A percentile compares a stretch with the other conserved stretches of the same genome.
phyloP scores from a whole-genome alignment of 2,329 filamentous ascomycete species.

The Lecanoromycetidae sp. region DNA sequence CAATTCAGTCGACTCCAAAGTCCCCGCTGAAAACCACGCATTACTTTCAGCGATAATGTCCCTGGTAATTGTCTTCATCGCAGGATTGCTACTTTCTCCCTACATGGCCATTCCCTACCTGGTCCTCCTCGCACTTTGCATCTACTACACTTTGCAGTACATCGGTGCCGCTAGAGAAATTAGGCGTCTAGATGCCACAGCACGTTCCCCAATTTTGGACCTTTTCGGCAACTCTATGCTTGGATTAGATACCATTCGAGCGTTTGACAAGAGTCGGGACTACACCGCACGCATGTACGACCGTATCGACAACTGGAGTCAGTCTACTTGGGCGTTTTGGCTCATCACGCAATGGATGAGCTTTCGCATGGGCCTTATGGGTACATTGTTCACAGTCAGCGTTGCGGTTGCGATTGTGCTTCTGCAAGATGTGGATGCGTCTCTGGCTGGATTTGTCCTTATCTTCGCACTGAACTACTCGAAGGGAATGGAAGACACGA shows the following conservation, averaged over 20 bases:
- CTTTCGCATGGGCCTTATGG: too few species aligned
- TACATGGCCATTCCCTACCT: neutral
- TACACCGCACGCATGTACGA: neutral
- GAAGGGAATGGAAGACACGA: too few species aligned
- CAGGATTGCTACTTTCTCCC: conserved; percentile 54
- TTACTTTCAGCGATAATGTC: conserved; percentile 50
- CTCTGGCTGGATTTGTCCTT: too few species aligned
- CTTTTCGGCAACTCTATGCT: neutral
- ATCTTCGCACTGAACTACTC: too few species aligned
- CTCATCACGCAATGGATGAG: too few species aligned
- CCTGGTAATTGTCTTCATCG: conserved; percentile 57
- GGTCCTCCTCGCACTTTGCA: neutral
- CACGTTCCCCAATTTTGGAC: neutral
- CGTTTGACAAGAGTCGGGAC: neutral
- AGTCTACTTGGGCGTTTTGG: neutral
- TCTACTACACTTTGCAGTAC: neutral
- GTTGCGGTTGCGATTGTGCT: too few species aligned
- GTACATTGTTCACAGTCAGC: too few species aligned
- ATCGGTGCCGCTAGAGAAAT: neutral
- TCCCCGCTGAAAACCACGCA: conserved; percentile 48
- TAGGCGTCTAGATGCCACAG: neutral
- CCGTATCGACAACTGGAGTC: neutral
- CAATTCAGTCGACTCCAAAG: conserved; percentile 55
- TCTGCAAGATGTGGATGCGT: too few species aligned
- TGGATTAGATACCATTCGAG: neutral